Evolutionary conservation across 2,329 filamentous ascomycete genomes (phyloP), one percentile per base, ranked within the genome.

Genomic region (Eutypella sp.): DNA sequence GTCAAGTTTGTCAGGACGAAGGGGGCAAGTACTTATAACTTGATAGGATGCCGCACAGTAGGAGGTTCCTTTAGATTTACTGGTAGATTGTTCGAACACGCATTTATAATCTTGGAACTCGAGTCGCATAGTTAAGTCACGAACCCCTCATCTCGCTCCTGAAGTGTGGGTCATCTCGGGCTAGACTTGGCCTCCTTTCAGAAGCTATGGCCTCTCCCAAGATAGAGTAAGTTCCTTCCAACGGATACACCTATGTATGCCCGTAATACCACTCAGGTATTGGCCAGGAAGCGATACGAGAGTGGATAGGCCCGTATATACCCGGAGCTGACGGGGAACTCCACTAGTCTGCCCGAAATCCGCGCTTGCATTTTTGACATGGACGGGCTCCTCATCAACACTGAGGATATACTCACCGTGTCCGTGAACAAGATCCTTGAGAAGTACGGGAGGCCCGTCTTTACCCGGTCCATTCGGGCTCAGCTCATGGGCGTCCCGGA

Each of bases 311-410:
- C 7, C 25, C 25, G 25, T 29, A 29, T 8, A 29, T 29, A n/a
- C 25, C 7, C 25, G 25, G 13, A 13, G 13, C 25, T 29, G 13
- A 29, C 25, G 13, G 8, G 13, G 7, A 29, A 43, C 7, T 34
- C 37, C 37, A 40, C 58, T 47, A 61, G 63, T 41, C 67, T 77
- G 54, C 74, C 78, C 50, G 70, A 73, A 38, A 73, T 88, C 50
- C 75, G 81, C 48, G 84, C 84, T 50, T 86, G 82, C 64, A 79
- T 89, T 50, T 88, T 89, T 65, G 85, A 88, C 69, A 58, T 87
- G 83, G 84, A 88, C 64, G 85, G 85, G 47, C 77, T 88, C 36
- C 72, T 88, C 39, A 83, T 88, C 65, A 77, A 88, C 65, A 80
- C 79, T 23, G 85, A 89, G 67, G 85, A 88, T 61, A 75, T 82